Evolutionary conservation across 108 stramenopile genomes (phyloP), one percentile per base, ranked within the genome.

Genomic region (Thalassiosira profunda): DNA sequence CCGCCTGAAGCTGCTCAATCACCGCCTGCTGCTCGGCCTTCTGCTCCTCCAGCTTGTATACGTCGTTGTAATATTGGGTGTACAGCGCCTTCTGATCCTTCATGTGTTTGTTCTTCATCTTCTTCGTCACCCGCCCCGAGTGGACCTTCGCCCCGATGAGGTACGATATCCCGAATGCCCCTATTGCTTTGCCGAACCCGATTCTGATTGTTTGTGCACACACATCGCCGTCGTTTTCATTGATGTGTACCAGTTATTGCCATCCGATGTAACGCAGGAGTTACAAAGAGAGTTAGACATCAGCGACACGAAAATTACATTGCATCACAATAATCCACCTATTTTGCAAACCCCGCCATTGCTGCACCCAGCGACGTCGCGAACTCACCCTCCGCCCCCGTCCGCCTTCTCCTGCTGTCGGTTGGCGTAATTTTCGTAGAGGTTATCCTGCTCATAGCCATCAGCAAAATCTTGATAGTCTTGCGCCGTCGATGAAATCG

Each of bases 51-150:
- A 93, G 68, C 49, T 84, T 83, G 76, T 93, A 93, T 14, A 96
- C 92, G 70, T 96, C 95, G 40, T 91, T 91, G 76, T 96, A 96
- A 46, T 96, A 96, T 84, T 93, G 91, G 34, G 90, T 90, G 73
- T 96, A 96, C 8, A 93, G 75, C 4, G 87, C 79, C 76, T 96
- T 96, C 67, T 93, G 91, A 62, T 96, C 95, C 70, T 91, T 79
- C 62, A 86, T 75, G 78, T 91, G 90, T 45, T 86, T 84, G 41
- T 74, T 72, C 63, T 91, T 91, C 48, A 96, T 74, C 62, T 93
- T 90, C 65, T 90, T 93, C 24, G 79, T 53, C 51, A 84, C 67
- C 4, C 88, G 76, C 15, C 81, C 74, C 0, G 84, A 78, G 56
- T 95, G 91, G 36, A 90, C 48, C 58, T 90, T 90, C 20, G 85